Evolutionary conservation across 805 yeast genomes (phyloP), one percentile per base, ranked within the genome.

Genomic region (Ascoidea tarda): DNA sequence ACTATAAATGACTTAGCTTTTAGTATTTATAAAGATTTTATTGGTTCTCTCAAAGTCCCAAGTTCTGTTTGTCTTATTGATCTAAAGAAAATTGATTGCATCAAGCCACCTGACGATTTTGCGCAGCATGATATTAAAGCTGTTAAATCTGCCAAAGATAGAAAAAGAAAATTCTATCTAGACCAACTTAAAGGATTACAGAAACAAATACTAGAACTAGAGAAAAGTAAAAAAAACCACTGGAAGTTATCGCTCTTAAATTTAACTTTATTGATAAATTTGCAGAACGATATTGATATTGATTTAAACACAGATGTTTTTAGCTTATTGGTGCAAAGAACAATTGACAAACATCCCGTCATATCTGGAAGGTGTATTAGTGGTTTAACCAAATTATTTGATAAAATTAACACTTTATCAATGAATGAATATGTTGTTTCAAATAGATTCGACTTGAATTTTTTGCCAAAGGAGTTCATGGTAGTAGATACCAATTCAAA

Each of bases 291-390:
- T 55, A 63, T 73, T 44, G 87, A 82, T 56, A 65, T 75, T 6
- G 65, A 70, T 3, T 64, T 75, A 0, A 69, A 71, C 50, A 60
- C 64, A 4, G 69, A 68, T 1, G 69, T 75, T 0, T 58, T 81
- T 8, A 63, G 63, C 42, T 59, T 75, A 2, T 66, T 85, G 38
- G 70, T 76, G 6, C 66, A 69, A 1, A 70, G 71, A 42, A 74
- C 84, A 0, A 66, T 72, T 12, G 73, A 76, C n/a, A 78, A 78
- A 28, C 95, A 87, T 63, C 96, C 96, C 0, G 66, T 74, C 1
- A 66, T 87, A 48, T 71, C 86, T 1, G 73, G 80, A 52, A 63
- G 78, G 45, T 81, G 85, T 16, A 66, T 82, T 54, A 78, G 76
- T 51, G 83, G 88, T 16, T 62, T 84, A 33, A 70, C 82, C 1